Conservation (phyloP, 306 rosid genomes). For the Prunus mume region DNA sequence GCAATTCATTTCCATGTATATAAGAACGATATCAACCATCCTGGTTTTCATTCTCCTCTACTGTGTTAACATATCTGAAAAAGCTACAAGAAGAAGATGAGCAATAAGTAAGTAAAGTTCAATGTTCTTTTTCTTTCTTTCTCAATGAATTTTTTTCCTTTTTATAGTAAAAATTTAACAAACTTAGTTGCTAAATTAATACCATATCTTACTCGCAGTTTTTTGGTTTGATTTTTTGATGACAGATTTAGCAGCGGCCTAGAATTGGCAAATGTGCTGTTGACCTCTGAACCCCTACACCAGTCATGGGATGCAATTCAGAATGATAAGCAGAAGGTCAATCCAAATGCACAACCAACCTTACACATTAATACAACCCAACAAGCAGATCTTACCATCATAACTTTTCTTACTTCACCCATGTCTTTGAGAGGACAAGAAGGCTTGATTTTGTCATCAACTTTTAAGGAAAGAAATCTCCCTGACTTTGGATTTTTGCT, state of each 20-base stretch:
- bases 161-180: too few relatives aligned
- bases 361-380: neutral
- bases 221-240: neutral
- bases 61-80: neutral
- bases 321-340: neutral
- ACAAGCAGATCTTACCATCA: conserved; percentile 10
- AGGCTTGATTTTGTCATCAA: conserved; percentile 23
- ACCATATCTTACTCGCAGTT: neutral
- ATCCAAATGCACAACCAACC: neutral
- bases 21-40: neutral
- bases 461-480: conserved; percentile 10
- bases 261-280: conserved; percentile 29
- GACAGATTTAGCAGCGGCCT: conserved; percentile 59
- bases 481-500: conserved; percentile 46
- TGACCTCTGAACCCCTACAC: conserved; percentile 30
- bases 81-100: neutral
- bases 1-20: too few relatives aligned
- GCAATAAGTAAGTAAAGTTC: neutral
- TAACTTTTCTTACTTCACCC: conserved; percentile 40
- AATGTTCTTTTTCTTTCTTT: neutral
- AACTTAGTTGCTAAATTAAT: too few relatives aligned
- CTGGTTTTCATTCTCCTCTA: neutral
- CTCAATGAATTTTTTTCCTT: too few relatives aligned
- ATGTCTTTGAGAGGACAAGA: neutral
- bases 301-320: conserved; percentile 31